Base-by-base conservation (phyloP, 495 filamentous ascomycete genomes). In the Letharia columbiana region DNA sequence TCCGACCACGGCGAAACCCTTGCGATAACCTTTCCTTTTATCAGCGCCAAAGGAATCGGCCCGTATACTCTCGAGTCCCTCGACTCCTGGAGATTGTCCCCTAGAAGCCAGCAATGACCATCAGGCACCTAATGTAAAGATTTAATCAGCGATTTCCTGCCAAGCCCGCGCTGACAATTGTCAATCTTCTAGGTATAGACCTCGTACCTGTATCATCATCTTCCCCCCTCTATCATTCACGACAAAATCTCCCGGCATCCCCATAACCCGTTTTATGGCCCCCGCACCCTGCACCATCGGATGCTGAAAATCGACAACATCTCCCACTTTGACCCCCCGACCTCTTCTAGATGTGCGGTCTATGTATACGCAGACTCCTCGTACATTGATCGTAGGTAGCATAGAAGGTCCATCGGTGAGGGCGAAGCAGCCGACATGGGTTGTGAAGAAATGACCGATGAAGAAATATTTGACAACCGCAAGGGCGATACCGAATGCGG, bases 221-320 rank as follows among this genome's bases (percentile, higher is more conserved):
- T 80, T 75, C 56, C 68, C 73, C 60, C 71, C 76, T 42, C 37
- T 56, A 75, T 91, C 85, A 66, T 82, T 78, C 67, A 90, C 77
- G 42, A 97, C 91, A 77, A 94, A 96, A 77, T 98, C 94, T 18
- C 94, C 94, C 17, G 86, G 86, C 83, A 97, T 77, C 4, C 92
- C 94, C 39, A 97, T 69, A 31, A 98, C 86, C 65, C 94, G 79
- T 80, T 98, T 98, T 13, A 89, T 78, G 18, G 81, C 89, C 60
- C 84, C 75, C 37, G 81, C 79, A n/a, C 82, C 82, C 60, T 80
- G 73, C 54, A 87, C 84, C 45, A 84, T 78, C 15, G 93, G 92
- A 71, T 91, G 89, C 35, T 81, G 77, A 75, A 89, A 95, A 47
- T 81, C 81, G 63, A 98, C 86, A 20, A 96, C 70, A 76, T 98